Percentiles rank a stretch among this genome's conserved stretches.
Evolutionary conservation across 768 basidiomycete genomes (phyloP).

Genomic region (Tylopilus plumbeoviolaceoides): DNA sequence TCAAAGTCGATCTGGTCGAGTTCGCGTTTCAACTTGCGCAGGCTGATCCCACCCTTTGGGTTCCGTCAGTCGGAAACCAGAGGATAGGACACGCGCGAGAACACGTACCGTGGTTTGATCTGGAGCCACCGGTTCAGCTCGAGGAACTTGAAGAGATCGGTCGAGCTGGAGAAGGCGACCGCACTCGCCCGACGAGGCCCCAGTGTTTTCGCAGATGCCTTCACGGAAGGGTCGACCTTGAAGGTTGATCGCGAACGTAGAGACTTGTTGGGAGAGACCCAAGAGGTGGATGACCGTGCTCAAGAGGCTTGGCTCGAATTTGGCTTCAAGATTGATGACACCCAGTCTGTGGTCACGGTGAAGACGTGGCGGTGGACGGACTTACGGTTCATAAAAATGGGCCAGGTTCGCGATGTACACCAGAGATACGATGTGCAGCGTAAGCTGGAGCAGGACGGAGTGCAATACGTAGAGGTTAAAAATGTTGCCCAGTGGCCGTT

Average conservation of each 20-base stretch:
- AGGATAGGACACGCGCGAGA: not conserved
- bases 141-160: slow-evolving; percentile 91
- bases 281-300: slow-evolving; percentile 97
- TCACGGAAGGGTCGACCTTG: slow-evolving; percentile 98
- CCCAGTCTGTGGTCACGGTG: slow-evolving; percentile 45
- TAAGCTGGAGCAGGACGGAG: slow-evolving; percentile 91
- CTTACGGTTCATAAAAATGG: slow-evolving; percentile 72
- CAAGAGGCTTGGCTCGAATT: slow-evolving; percentile 90
- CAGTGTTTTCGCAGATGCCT: slow-evolving; percentile 94
- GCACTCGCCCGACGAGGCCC: slow-evolving; percentile 86
- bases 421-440: slow-evolving; percentile 85
- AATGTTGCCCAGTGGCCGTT: slow-evolving; percentile 92
- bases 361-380: slow-evolving; percentile 7
- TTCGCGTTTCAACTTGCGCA: no score
- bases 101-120: slow-evolving; percentile 62
- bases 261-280: slow-evolving; percentile 95
- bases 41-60: no score
- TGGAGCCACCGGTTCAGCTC: slow-evolving; percentile 97
- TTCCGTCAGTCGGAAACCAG: not conserved
- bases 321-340: slow-evolving; percentile 88
- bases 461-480: no score
- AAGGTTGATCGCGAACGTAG: slow-evolving; percentile 98
- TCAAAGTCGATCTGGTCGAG: no score
- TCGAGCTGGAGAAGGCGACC: slow-evolving; percentile 91
- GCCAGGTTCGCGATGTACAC: slow-evolving; percentile 92